phyloP scores from a whole-genome alignment of 805 yeast species.

The Wickerhamomyces bovis region DNA sequence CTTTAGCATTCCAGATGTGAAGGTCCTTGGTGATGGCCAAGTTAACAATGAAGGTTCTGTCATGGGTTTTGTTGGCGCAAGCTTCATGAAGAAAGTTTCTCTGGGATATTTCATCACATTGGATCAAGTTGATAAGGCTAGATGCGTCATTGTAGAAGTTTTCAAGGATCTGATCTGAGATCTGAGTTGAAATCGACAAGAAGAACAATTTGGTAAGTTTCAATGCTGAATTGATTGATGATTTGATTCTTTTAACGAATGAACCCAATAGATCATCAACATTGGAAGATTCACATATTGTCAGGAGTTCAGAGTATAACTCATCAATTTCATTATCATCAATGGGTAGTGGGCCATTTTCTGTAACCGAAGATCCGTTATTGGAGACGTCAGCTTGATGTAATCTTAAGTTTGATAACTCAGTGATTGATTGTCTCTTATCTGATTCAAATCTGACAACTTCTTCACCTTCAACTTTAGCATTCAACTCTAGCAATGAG shows the following conservation, averaged over 20 bases:
- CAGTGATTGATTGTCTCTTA: constrained; percentile 13
- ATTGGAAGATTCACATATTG: constrained; percentile 37
- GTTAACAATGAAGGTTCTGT: constrained; percentile 19
- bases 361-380: not conserved
- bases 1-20: constrained; percentile 36
- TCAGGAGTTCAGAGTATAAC: constrained; percentile 62
- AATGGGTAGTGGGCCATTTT: constrained; percentile 5
- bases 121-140: constrained; percentile 49
- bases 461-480: constrained; percentile 49
- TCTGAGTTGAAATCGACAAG: constrained; percentile 56
- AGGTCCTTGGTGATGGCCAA: constrained; percentile 17
- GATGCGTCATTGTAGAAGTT: constrained; percentile 35
- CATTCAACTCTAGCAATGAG: constrained; percentile 69
- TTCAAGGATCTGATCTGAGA: constrained; percentile 49
- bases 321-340: constrained; percentile 56
- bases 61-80: constrained; percentile 18
- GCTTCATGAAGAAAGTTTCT: constrained; percentile 75
- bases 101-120: constrained; percentile 66
- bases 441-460: constrained; percentile 24
- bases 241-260: constrained; percentile 37
- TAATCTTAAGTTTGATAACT: constrained; percentile 19
- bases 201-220: constrained; percentile 67
- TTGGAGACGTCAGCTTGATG: not conserved
- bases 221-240: constrained; percentile 33
- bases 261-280: constrained; percentile 34